Conservation (phyloP, 148 eudicot genomes). For the Persicaria maculosa region DNA sequence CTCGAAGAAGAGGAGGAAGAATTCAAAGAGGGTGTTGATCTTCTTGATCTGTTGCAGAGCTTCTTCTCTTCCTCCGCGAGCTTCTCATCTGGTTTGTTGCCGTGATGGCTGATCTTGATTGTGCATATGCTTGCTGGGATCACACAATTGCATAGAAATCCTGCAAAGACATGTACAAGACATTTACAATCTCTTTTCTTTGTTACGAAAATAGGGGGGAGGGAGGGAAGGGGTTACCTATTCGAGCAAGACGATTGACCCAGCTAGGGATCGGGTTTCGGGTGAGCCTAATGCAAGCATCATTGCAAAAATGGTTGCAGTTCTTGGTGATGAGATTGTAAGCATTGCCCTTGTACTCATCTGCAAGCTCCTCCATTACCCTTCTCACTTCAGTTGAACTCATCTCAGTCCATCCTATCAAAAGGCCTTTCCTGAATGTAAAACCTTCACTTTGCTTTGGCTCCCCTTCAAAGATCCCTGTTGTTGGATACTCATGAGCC, state of each 20-base stretch:
- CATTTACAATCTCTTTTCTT: too few relatives aligned
- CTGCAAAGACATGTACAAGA: constrained; percentile 22
- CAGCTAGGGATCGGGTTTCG: constrained; percentile 50
- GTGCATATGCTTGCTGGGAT: constrained; percentile 39
- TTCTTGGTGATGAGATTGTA: constrained; percentile 58
- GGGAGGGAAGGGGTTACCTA: constrained; percentile 44
- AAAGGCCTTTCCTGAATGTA: constrained; percentile 39
- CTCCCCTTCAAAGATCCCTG: constrained; percentile 50
- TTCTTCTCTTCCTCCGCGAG: constrained; percentile 16
- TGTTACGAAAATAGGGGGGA: too few relatives aligned
- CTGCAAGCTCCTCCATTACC: constrained; percentile 48
- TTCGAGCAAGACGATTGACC: constrained; percentile 61
- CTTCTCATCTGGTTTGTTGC: constrained; percentile 5
- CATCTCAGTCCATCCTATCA: constrained; percentile 55
- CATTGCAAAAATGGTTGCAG: constrained; percentile 69
- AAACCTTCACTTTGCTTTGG: constrained; percentile 57
- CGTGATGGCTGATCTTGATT: constrained; percentile 27
- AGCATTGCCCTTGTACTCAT: constrained; percentile 49
- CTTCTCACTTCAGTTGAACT: constrained; percentile 27
- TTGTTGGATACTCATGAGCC: constrained; percentile 48
- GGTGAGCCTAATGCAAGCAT: constrained; percentile 43
- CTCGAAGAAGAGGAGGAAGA: constrained; percentile 15
- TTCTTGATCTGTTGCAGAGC: constrained; percentile 17
- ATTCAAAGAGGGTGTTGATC: constrained; percentile 16
- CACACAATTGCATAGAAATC: constrained; percentile 48